Conservation (phyloP, 1,284 basidiomycete species). For the Naganishia liquefaciens region DNA sequence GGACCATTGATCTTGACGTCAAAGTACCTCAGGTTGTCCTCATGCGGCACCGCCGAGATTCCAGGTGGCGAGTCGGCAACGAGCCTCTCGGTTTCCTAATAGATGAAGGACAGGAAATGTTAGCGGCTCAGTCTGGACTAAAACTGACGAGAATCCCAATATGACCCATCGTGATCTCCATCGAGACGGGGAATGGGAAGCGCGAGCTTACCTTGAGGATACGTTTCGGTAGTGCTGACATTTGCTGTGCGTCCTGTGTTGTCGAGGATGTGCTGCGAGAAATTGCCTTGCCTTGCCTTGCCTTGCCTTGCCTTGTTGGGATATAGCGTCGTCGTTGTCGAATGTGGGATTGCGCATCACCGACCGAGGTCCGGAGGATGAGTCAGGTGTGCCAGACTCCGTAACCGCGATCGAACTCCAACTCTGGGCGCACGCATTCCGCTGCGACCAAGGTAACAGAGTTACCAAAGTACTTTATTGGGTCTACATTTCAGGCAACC, state of each 20-base stretch:
- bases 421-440: not conserved
- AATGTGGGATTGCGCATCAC: too few species aligned
- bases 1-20: constrained; percentile 96
- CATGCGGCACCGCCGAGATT: constrained; percentile 88
- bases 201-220: constrained; percentile 52
- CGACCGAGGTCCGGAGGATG: not conserved
- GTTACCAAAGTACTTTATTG: too few species aligned
- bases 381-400: not conserved
- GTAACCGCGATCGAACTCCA: not conserved
- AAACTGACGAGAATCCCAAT: not conserved
- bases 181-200: not conserved
- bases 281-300: too few species aligned
- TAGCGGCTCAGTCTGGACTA: not conserved
- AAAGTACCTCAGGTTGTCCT: constrained; percentile 98
- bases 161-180: not conserved
- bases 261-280: not conserved
- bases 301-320: not conserved
- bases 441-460: too few species aligned
- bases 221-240: constrained; percentile 50
- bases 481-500: too few species aligned
- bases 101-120: not conserved
- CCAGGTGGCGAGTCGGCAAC: constrained; percentile 94
- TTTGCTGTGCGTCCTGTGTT: not conserved
- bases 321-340: not conserved
- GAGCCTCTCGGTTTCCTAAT: constrained; percentile 96